phyloP scores from a whole-genome alignment of 805 yeast genomes.

The Wickerhamomyces bisporus region DNA sequence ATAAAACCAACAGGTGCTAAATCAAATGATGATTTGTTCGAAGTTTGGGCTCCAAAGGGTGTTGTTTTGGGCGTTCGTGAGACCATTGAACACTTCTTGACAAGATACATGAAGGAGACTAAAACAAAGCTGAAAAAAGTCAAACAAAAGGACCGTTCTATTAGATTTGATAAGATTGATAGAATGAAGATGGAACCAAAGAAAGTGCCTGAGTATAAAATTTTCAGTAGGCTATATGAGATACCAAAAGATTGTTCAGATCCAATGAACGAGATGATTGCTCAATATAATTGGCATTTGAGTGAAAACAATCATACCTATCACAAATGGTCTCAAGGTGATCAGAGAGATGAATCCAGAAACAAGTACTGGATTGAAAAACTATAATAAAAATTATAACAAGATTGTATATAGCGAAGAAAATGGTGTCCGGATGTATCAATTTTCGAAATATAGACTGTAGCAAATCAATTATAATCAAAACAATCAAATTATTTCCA shows the following conservation, averaged over 20 bases:
- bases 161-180: slow-evolving; percentile 8
- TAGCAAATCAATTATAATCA: too few species aligned
- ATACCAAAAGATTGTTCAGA: slow-evolving; percentile 18
- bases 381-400: slow-evolving; percentile 11
- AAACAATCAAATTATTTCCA: background rate
- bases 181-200: slow-evolving; percentile 18
- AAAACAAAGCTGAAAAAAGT: slow-evolving; percentile 26
- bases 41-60: slow-evolving; percentile 52
- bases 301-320: slow-evolving; percentile 19
- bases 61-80: slow-evolving; percentile 49
- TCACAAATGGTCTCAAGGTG: slow-evolving; percentile 17
- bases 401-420: background rate
- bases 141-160: slow-evolving; percentile 11
- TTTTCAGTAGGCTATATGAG: slow-evolving; percentile 21
- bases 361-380: slow-evolving; percentile 25
- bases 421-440: too few species aligned
- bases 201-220: slow-evolving; percentile 18
- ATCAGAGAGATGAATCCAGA: slow-evolving; percentile 18
- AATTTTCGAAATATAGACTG: too few species aligned
- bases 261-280: slow-evolving; percentile 27
- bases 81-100: slow-evolving; percentile 40
- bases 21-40: slow-evolving; percentile 31
- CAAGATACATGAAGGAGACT: slow-evolving; percentile 18
- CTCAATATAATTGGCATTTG: slow-evolving; percentile 16
- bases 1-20: slow-evolving; percentile 54